Base-by-base conservation (phyloP, 352 stramenopile genomes). In the Pythium coloratum region DNA sequence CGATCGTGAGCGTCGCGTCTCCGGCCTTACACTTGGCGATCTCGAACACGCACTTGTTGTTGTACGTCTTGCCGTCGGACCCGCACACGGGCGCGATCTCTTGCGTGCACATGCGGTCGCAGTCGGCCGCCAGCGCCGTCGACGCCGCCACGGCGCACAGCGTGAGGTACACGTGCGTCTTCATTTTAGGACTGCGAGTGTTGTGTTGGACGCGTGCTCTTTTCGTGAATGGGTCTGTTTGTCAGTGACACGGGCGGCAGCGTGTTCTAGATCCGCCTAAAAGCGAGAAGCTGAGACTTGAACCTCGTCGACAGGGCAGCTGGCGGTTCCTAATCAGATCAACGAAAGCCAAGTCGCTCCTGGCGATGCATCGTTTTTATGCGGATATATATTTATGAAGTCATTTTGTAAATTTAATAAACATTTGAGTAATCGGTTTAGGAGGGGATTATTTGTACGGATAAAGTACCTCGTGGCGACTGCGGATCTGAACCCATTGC, bases 201-300 rank as follows among this genome's bases (percentile, higher is more conserved):
- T 30, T 30, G 18, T 50, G 42, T 24, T n/a, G 42, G 14, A 26
- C 12, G 12, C 9, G 14, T 2, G 5, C 14, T 50, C 28, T 50
- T 16, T 50, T 24, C 14, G n/a, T 16, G 1, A 50, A 50, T 10
- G 16, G n/a, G 42, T 16, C 18, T 53, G 46, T 26, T 50, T 5
- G 12, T 50, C 16, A n/a, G 14, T 50, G 42, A 50, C 12, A 12
- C 34, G 34, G 34, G 4, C 13, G 63, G 76, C 46, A 76, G 75
- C 49, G 59, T 85, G 50, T 59, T 82, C 14, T 64, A 68, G 16
- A 86, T 71, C 4, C 36, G 71, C 7, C 60, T 75, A 14, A 74
- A 74, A 49, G 18, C 42, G 16, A 49, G 6, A 18, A 49, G 18
- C 42, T 20, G 16, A 49, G 42, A 49, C 42, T 49, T 49, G 42